Evolutionary conservation across 1,284 basidiomycete genomes (phyloP).

Genomic region (Farysia itapuensis): DNA sequence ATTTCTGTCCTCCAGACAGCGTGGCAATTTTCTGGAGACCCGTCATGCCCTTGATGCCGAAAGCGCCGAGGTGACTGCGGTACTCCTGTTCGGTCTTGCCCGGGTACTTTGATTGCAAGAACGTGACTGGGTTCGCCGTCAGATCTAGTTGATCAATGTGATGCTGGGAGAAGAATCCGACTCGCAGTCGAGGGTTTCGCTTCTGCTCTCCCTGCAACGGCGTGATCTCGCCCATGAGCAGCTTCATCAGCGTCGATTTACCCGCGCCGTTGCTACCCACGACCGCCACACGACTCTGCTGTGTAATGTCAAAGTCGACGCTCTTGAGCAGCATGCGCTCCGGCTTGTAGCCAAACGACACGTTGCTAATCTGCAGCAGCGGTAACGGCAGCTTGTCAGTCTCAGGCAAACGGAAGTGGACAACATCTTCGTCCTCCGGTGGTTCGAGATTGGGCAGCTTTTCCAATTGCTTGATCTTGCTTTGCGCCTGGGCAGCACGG

Average conservation of each 20-base stretch:
- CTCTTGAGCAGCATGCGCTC: slow-evolving; percentile 78
- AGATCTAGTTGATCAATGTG: slow-evolving; percentile 91
- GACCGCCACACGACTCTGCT: slow-evolving; percentile 51
- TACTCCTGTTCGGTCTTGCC: slow-evolving; percentile 97
- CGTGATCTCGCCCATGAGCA: slow-evolving; percentile 85
- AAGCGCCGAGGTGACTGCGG: slow-evolving; percentile 89
- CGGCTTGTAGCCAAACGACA: slow-evolving; percentile 83
- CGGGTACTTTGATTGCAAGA: slow-evolving; percentile 86
- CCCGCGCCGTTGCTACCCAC: slow-evolving; percentile 57
- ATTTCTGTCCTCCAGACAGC: slow-evolving; percentile 85
- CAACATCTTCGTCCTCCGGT: slow-evolving; percentile 81
- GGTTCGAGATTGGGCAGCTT: slow-evolving; percentile 93
- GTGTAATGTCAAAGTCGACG: slow-evolving; percentile 77
- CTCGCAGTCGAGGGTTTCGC: slow-evolving; percentile 82
- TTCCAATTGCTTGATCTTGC: slow-evolving; percentile 96
- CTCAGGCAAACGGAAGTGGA: slow-evolving; percentile 64
- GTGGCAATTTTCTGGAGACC: slow-evolving; percentile 75
- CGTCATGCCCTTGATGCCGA: slow-evolving; percentile 96
- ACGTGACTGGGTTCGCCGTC: slow-evolving; percentile 83
- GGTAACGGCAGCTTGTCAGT: slow-evolving; percentile 87
- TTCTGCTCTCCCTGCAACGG: slow-evolving; percentile 80
- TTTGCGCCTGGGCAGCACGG: slow-evolving; percentile 74
- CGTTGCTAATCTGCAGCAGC: slow-evolving; percentile 87
- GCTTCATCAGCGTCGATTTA: slow-evolving; percentile 89
- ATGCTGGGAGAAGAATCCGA: slow-evolving; percentile 69